A percentile compares a stretch with the other conserved stretches of the same genome.
These are phyloP conservation scores for Iris macrosiphon DNA, from an alignment of 106 monocot species.

Conservation along the genomic window DNA sequence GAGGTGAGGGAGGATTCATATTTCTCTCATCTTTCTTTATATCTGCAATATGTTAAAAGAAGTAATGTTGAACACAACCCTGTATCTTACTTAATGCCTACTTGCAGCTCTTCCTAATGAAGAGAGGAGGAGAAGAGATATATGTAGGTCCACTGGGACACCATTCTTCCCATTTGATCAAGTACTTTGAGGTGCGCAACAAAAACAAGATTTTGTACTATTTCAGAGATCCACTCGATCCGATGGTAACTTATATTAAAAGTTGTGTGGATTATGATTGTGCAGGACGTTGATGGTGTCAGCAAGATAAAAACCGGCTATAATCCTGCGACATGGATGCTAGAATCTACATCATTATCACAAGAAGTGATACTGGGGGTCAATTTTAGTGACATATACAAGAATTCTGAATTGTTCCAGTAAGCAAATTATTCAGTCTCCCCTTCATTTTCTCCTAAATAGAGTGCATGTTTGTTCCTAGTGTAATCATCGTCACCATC, in stretches of 20 bases:
- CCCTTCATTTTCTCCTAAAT: background rate
- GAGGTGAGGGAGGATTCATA: slow-evolving; percentile 35
- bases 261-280: background rate
- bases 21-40: background rate
- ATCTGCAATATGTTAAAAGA: too few relatives aligned
- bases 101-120: slow-evolving; percentile 71
- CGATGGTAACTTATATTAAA: too few relatives aligned
- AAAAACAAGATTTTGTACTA: background rate
- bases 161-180: slow-evolving; percentile 50
- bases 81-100: background rate
- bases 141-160: slow-evolving; percentile 68
- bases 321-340: slow-evolving; percentile 54
- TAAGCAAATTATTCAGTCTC: slow-evolving; percentile 10
- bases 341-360: slow-evolving; percentile 28
- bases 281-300: slow-evolving; percentile 25
- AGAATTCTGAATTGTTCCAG: slow-evolving; percentile 29
- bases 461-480: too few relatives aligned
- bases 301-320: slow-evolving; percentile 33
- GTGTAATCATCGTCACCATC: too few relatives aligned
- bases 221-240: too few relatives aligned
- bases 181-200: slow-evolving; percentile 55
- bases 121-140: slow-evolving; percentile 80
- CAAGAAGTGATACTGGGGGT: slow-evolving; percentile 33
- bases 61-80: too few relatives aligned
- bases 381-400: slow-evolving; percentile 32